Percentiles rank a stretch among this genome's conserved stretches.
Evolutionary conservation across 306 rosid species (phyloP).

Genomic region (Vicia sativa): DNA sequence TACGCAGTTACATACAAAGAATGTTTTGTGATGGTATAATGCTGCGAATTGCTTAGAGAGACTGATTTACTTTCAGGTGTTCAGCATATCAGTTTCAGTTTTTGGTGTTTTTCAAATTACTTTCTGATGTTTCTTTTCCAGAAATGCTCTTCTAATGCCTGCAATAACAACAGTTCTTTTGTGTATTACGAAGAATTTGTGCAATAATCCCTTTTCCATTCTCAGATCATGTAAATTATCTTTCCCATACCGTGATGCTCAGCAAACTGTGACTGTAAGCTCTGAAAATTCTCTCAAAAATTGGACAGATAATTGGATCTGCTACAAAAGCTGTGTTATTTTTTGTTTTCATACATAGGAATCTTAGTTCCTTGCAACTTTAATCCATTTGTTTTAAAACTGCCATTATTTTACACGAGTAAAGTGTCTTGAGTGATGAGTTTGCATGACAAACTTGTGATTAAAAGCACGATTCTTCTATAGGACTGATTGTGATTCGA

Average conservation of each 20-base stretch:
- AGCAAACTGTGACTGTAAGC: background rate
- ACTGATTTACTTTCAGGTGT: background rate
- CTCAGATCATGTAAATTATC: background rate
- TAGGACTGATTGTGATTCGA: background rate
- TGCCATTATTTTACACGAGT: background rate
- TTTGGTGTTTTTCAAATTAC: background rate
- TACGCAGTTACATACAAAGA: background rate
- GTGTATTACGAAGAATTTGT: background rate
- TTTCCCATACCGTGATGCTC: background rate
- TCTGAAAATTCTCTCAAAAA: background rate
- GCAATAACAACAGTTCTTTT: background rate
- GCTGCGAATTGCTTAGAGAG: background rate
- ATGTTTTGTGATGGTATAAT: background rate
- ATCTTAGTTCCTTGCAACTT: conserved; percentile 2
- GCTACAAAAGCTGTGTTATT: background rate
- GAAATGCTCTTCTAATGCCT: background rate
- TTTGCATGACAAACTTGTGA: background rate
- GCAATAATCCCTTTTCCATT: background rate
- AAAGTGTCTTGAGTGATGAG: background rate
- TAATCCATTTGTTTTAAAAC: background rate
- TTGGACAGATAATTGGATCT: background rate
- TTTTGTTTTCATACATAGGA: background rate
- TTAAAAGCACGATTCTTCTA: conserved; percentile 1
- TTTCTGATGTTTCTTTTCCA: background rate
- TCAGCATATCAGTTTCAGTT: background rate